Evolutionary conservation across 345 rosid species (phyloP), one percentile per base, ranked within the genome.

Genomic region (Microthlaspi erraticum): DNA sequence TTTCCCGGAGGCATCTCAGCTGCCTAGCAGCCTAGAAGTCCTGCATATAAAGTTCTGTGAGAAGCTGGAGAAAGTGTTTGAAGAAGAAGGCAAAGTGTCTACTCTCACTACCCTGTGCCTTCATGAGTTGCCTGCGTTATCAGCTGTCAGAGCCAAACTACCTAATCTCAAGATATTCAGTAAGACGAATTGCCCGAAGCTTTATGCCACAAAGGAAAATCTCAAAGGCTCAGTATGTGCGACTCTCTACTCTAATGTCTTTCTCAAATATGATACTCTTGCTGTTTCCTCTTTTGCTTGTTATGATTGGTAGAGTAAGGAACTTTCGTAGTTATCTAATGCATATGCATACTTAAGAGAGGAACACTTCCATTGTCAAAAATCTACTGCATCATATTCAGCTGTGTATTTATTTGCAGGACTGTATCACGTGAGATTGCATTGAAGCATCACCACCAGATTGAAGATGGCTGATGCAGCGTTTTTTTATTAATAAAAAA

Each of bases 31-130:
- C 52, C 84, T 87, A 13, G 43, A 55, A 68, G 73, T 16, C 34
- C 79, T 85, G 13, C 48, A 72, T 49, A 52, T 87, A 58, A 76
- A 51, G 45, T 79, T 75, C 38, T 87, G 90, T 73, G 84, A 80
- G 41, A 81, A 67, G 3, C 38, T 85, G 58, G 70, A 74, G 75
- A 72, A 37, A 38, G 17, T 82, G 11, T 51, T 73, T 23, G 70
- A 31, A 39, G 38, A 44, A 51, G 16, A 42, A 20, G 32, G n/a
- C n/a, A n/a, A 18, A 70, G 2, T 77, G 66, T 60, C 61, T 18
- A 70, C 73, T 46, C 56, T 65, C 76, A 60, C 71, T 20, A 48
- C 29, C n/a, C 6, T 48, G 13, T 48, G 29, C 13, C 53, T 48
- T 10, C 2, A 8, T 19, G 31, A 20, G 53, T 18, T 48, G 53